Conservation (phyloP, 2,329 filamentous ascomycete genomes). For the Fusarium torulosum region DNA sequence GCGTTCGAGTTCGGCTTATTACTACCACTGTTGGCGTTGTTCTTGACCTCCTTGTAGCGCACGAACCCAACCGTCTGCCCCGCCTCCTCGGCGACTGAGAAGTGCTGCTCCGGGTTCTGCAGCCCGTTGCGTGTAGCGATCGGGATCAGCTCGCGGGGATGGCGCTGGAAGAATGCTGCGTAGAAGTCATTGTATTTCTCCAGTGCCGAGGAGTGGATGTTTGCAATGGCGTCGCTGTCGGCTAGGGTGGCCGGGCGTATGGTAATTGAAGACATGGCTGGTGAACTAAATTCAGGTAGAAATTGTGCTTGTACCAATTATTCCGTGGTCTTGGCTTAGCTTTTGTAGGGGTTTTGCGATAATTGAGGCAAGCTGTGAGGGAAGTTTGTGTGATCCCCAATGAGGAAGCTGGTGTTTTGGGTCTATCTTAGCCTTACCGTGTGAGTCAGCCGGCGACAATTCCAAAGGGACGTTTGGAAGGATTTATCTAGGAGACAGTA, state of each 20-base stretch:
- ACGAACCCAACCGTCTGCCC: conserved; percentile 36
- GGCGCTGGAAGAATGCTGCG: conserved; percentile 36
- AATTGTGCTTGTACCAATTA: not conserved
- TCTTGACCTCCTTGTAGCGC: conserved; percentile 27
- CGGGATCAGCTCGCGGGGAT: conserved; percentile 37
- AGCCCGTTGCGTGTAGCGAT: conserved; percentile 30
- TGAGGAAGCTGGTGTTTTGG: conserved; percentile 35
- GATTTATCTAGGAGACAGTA: not conserved
- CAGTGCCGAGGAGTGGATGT: conserved; percentile 39
- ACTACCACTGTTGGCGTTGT: not conserved
- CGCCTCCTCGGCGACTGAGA: conserved; percentile 39
- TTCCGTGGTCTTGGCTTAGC: not conserved
- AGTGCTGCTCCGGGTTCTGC: conserved; percentile 25
- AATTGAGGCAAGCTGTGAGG: not conserved
- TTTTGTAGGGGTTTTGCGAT: conserved; percentile 11
- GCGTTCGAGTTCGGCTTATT: conserved; percentile 25
- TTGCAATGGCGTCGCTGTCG: conserved; percentile 36
- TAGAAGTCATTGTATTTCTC: conserved; percentile 42
- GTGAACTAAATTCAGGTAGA: not conserved
- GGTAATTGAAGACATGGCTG: conserved; percentile 24
- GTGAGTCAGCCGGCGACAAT: conserved; percentile 35
- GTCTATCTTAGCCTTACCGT: not conserved
- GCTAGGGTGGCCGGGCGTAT: conserved; percentile 37
- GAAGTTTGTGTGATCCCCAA: conserved; percentile 22
- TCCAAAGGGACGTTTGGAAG: not conserved